A percentile compares a stretch with the other conserved stretches of the same genome.
Conservation (phyloP, 352 stramenopile genomes). For the Pseudoperonospora humuli region DNA sequence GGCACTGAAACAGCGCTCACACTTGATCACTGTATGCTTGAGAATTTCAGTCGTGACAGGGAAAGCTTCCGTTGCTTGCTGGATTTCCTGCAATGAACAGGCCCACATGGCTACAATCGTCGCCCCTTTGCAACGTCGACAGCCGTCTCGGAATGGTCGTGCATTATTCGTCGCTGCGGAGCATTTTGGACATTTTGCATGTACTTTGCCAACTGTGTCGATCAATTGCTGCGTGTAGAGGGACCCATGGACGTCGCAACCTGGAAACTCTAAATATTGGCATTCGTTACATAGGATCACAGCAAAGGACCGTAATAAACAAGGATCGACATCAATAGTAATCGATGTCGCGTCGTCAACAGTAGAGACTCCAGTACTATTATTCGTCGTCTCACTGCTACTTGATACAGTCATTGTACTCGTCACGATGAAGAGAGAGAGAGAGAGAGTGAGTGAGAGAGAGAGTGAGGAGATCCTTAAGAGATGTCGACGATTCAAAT, state of each 20-base stretch:
- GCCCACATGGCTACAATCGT: constrained; percentile 72
- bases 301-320: constrained; percentile 56
- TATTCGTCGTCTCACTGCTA: constrained; percentile 19
- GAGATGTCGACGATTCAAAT: too few relatives aligned
- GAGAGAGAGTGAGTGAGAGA: too few relatives aligned
- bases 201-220: constrained; percentile 15
- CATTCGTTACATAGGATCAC: constrained; percentile 77
- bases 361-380: background rate
- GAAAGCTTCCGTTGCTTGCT: constrained; percentile 60
- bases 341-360: background rate
- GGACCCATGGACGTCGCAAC: constrained; percentile 78
- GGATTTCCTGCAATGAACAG: constrained; percentile 54
- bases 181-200: constrained; percentile 82
- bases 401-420: constrained; percentile 38
- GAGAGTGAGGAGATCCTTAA: too few relatives aligned
- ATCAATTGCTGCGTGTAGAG: constrained; percentile 68
- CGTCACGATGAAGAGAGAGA: too few relatives aligned
- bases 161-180: constrained; percentile 78
- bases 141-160: constrained; percentile 76
- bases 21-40: constrained; percentile 66
- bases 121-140: constrained; percentile 65
- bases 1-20: constrained; percentile 60
- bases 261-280: constrained; percentile 83
- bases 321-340: background rate
- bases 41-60: constrained; percentile 53